A percentile compares a stretch with the other conserved stretches of the same genome.
Conservation (phyloP, 2,329 filamentous ascomycete species). For the Colletotrichum nymphaeae region DNA sequence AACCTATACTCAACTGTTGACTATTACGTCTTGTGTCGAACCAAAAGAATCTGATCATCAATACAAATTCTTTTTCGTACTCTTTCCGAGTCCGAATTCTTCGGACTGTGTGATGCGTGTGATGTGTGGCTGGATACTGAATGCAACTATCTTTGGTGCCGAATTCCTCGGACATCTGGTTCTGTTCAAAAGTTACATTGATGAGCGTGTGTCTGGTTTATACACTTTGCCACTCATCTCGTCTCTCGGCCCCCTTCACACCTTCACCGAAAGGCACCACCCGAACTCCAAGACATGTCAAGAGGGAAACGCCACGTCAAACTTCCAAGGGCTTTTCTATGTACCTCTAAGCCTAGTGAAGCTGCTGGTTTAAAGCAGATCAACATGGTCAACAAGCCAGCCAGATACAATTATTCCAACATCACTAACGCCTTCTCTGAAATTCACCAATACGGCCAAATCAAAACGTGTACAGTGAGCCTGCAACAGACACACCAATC, state of each 20-base stretch:
- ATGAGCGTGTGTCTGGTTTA: neutral
- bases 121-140: too few relatives aligned
- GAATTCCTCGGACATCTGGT: neutral
- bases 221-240: neutral
- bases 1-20: neutral
- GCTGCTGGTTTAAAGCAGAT: too few relatives aligned
- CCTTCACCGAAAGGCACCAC: neutral
- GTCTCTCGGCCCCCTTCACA: neutral
- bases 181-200: neutral
- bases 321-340: neutral
- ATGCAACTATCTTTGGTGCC: too few relatives aligned
- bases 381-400: too few relatives aligned
- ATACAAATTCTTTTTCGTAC: too few relatives aligned
- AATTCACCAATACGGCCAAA: too few relatives aligned
- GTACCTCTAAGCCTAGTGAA: too few relatives aligned
- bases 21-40: neutral
- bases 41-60: neutral
- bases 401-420: too few relatives aligned
- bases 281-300: neutral
- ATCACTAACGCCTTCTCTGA: neutral
- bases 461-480: neutral
- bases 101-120: neutral
- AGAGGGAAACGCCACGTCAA: neutral
- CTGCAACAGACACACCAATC: neutral
- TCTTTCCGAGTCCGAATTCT: neutral